Evolutionary conservation across 2,329 filamentous ascomycete genomes (phyloP), one percentile per base, ranked within the genome.

Genomic region (Ceratocystis cubensis): DNA sequence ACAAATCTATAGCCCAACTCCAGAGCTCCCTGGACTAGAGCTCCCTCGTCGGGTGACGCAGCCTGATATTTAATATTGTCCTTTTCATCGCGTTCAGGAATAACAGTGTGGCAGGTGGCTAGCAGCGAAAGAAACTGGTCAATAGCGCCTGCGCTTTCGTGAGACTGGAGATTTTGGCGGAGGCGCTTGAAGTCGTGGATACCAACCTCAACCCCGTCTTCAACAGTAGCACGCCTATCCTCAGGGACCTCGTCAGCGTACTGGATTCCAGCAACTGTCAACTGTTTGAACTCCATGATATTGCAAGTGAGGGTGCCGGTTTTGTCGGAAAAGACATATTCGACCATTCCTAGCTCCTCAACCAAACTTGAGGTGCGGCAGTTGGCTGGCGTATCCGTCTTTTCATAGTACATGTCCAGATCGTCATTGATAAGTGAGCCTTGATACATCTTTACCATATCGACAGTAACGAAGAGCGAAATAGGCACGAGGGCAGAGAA

Each of bases 321-420:
- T 79, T 97, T 97, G 79, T 97, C 93, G 0, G 92, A 96, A 75
- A 99, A 99, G 70, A 99, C 94, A 73, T 95, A 99, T 73, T 97
- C 94, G 57, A 99, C 95, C 82, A 97, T 96, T 66, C 94, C 94
- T 57, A 99, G 78, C 73, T 99, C 95, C 77, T 99, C 94, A 10
- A 99, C 94, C 73, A 99, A 80, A 70, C 92, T 96, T 1, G 93
- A 97, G 0, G 94, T 99, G 72, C 94, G 85, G 76, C 94, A 99
- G 70, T 94, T 96, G 4, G 94, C 92, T 13, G 94, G 91, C 0
- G 93, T 99, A 72, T 99, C 92, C 0, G 88, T 96, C 74, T 91
- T 89, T 72, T 96, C 89, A 75, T 99, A 91, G 77, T 99, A 99
- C 71, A 99, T 99, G 74, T 99, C 94, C 66, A 99, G 82, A 74